Evolutionary conservation across 768 basidiomycete genomes (phyloP), one percentile per base, ranked within the genome.

Genomic region (Russula olivacea): DNA sequence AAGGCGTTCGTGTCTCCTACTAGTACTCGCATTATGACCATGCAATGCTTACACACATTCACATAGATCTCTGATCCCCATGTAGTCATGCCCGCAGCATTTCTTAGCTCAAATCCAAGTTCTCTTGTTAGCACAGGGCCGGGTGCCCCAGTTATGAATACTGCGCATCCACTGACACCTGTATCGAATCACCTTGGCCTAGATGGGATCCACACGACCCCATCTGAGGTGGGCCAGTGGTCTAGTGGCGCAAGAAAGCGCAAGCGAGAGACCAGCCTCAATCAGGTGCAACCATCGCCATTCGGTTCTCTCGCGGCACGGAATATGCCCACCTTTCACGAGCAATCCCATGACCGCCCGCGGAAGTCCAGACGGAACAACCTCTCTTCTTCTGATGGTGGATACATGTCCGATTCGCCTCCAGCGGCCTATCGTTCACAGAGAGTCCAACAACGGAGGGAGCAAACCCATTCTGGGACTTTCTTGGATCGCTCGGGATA

Each of bases 341-440:
- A 51, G 17, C 40, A 40, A 40, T 7, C 36, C 45, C 11, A 55
- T 34, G 3, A 23, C 25, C 63, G 53, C 30, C 47, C 53, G 28
- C 21, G 47, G 48, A 64, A 64, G 40, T 45, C 58, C 48, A 64
- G 48, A 36, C 58, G 63, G 48, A 21, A n/a, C 40, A 32, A 55
- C 14, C 28, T 4, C 28, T 2, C 36, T 14, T 41, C 58, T 19
- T 19, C 48, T 6, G 63, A 55, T 23, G 38, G 48, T 32, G 63
- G 49, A 17, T 60, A 60, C 19, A 38, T 36, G 58, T 60, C 63
- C 11, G 63, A 60, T 21, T 60, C 58, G 7, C 58, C 58, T 38
- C 34, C 63, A 9, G 21, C 12, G 2, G 17, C 40, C 9, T n/a
- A 45, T 60, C 58, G 58, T 15, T 23, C 47, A 19, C 15, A 32